Conservation (phyloP, 495 filamentous ascomycete genomes). For the Coniosporium apollinis region DNA sequence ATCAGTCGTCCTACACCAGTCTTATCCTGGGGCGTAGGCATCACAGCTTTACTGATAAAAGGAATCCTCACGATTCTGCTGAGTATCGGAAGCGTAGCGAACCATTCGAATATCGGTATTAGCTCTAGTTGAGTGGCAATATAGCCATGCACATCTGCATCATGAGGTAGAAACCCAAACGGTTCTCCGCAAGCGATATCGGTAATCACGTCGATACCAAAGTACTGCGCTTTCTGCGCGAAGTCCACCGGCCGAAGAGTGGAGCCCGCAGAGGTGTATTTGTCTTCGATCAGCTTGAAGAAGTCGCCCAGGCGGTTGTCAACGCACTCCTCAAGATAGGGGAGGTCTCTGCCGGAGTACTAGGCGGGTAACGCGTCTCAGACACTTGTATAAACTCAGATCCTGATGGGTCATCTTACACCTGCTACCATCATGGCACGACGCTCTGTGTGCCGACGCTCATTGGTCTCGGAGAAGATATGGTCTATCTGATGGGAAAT, state of each 20-base stretch:
- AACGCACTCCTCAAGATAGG: slow-evolving; percentile 28
- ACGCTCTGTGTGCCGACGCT: slow-evolving; percentile 23
- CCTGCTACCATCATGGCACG: slow-evolving; percentile 22
- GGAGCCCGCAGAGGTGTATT: slow-evolving; percentile 15
- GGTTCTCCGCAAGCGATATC: slow-evolving; percentile 34
- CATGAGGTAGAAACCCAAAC: slow-evolving; percentile 28
- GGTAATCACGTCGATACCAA: slow-evolving; percentile 35
- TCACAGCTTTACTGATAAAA: slow-evolving; percentile 18
- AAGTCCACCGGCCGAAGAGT: slow-evolving; percentile 28
- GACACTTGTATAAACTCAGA: neutral
- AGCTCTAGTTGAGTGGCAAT: slow-evolving; percentile 15
- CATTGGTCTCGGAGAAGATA: slow-evolving; percentile 25
- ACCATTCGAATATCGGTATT: slow-evolving; percentile 15
- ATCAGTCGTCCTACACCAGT: slow-evolving; percentile 17
- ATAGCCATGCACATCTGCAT: slow-evolving; percentile 17
- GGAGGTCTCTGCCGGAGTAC: slow-evolving; percentile 35
- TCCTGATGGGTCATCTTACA: neutral
- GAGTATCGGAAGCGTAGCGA: slow-evolving; percentile 16
- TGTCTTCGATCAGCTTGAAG: slow-evolving; percentile 22
- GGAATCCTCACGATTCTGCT: slow-evolving; percentile 16
- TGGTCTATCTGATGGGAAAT: slow-evolving; percentile 26
- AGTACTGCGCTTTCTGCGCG: slow-evolving; percentile 26
- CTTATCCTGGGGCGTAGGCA: slow-evolving; percentile 18
- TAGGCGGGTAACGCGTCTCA: neutral
- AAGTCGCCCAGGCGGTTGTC: slow-evolving; percentile 26